Evolutionary conservation across 495 filamentous ascomycete genomes (phyloP).

Genomic region (Chaetomium cochliodes): DNA sequence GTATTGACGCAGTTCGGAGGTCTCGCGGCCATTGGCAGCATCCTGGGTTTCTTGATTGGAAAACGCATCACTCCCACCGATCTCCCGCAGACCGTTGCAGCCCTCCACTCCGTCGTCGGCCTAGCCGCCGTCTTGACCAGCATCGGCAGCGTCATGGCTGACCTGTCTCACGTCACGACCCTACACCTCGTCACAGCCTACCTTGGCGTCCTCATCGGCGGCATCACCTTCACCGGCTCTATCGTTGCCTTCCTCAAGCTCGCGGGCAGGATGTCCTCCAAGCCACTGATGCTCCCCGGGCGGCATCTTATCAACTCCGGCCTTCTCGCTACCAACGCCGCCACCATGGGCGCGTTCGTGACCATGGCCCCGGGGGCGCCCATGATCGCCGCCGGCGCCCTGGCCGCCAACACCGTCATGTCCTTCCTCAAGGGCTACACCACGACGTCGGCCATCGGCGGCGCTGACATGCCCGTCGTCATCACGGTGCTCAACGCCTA

Average conservation of each 20-base stretch:
- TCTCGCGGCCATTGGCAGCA: slow-evolving; percentile 65
- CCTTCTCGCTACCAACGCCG: slow-evolving; percentile 67
- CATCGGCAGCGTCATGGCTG: slow-evolving; percentile 74
- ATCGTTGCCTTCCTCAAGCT: slow-evolving; percentile 81
- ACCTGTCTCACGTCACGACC: slow-evolving; percentile 62
- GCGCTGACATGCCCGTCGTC: slow-evolving; percentile 85
- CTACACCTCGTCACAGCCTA: slow-evolving; percentile 78
- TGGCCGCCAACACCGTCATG: slow-evolving; percentile 68
- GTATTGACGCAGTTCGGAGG: slow-evolving; percentile 68
- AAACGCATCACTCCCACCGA: slow-evolving; percentile 78
- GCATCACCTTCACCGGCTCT: slow-evolving; percentile 80
- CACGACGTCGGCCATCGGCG: slow-evolving; percentile 77
- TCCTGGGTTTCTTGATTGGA: slow-evolving; percentile 67
- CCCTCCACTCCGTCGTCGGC: slow-evolving; percentile 78
- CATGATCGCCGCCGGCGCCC: slow-evolving; percentile 67
- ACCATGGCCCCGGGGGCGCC: slow-evolving; percentile 72
- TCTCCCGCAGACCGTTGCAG: slow-evolving; percentile 78
- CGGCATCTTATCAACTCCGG: slow-evolving; percentile 68
- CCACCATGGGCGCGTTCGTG: slow-evolving; percentile 75
- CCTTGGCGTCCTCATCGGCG: slow-evolving; percentile 74
- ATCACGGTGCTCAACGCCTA: slow-evolving; percentile 85
- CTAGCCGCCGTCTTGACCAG: slow-evolving; percentile 78
- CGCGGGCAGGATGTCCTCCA: slow-evolving; percentile 71
- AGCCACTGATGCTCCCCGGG: slow-evolving; percentile 63
- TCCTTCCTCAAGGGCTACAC: slow-evolving; percentile 81